Evolutionary conservation across 139 green algal genomes (phyloP).

Genomic region (Yamagishiella unicocca): DNA sequence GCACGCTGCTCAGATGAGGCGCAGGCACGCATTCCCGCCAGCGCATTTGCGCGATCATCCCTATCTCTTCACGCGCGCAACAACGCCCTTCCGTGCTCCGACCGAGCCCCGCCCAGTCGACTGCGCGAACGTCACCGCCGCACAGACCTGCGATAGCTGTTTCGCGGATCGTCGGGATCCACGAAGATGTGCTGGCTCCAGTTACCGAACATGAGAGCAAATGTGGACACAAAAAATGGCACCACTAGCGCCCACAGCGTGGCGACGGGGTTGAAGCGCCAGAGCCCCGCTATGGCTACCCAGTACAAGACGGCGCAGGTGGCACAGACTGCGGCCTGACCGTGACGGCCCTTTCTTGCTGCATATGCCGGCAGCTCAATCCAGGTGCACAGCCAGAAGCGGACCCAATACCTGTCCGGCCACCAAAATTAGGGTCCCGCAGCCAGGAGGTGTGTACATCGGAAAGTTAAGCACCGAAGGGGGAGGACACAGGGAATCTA

Average conservation of each 20-base stretch:
- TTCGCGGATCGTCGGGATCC: conserved; percentile 61
- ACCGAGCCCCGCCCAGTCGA: too few relatives aligned
- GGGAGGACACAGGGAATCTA: too few relatives aligned
- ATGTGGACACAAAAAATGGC: conserved; percentile 78
- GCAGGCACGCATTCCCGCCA: too few relatives aligned
- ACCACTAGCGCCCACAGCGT: conserved; percentile 82
- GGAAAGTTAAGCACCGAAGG: too few relatives aligned
- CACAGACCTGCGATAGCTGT: conserved; percentile 13
- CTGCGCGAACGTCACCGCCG: too few relatives aligned
- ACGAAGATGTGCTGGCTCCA: conserved; percentile 95
- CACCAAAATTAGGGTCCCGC: too few relatives aligned
- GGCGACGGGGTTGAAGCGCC: conserved; percentile 58
- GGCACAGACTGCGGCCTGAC: conserved; percentile 47
- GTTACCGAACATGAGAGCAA: conserved; percentile 94
- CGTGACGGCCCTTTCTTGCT: conserved; percentile 47
- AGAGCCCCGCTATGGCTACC: conserved; percentile 31
- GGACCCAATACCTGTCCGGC: conserved; percentile 79
- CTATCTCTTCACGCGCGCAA: too few relatives aligned
- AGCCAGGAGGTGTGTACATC: too few relatives aligned
- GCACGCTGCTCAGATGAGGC: too few relatives aligned
- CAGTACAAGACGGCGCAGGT: conserved; percentile 57
- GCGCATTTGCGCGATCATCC: too few relatives aligned
- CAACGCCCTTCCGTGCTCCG: too few relatives aligned
- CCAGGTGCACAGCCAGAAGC: conserved; percentile 68
- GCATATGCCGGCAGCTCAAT: conserved; percentile 85